These are phyloP conservation scores for Candida sp. DNA, from an alignment of 1,139 yeast genomes.

Conservation along the genomic window DNA sequence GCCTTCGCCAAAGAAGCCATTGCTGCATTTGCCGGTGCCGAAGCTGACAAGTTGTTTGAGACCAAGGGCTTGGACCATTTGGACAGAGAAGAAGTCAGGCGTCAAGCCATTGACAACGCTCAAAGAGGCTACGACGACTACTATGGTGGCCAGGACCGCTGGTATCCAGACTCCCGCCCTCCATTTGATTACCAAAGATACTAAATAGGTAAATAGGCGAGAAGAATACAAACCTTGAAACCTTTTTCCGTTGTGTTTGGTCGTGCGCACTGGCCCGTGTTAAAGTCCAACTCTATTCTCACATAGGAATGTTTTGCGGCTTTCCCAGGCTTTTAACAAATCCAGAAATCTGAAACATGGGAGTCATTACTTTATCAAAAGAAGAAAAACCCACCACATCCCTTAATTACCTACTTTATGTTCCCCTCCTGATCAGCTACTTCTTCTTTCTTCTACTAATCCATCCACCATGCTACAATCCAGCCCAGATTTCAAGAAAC, in stretches of 20 bases:
- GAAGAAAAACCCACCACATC: not conserved
- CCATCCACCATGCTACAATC: conserved; percentile 6
- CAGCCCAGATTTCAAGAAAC: conserved; percentile 2
- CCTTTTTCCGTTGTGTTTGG: too few relatives aligned
- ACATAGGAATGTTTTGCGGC: conserved; percentile 3
- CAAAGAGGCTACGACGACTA: conserved; percentile 27
- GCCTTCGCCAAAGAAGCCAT: conserved; percentile 33
- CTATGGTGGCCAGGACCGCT: conserved; percentile 29
- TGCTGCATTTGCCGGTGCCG: conserved; percentile 36
- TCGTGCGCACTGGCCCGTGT: not conserved
- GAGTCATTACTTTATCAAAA: not conserved
- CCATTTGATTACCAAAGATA: conserved; percentile 11
- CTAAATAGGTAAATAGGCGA: too few relatives aligned
- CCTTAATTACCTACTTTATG: too few relatives aligned
- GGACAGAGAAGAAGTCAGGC: conserved; percentile 28
- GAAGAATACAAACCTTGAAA: too few relatives aligned
- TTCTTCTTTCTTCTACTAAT: not conserved
- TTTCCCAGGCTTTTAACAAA: not conserved
- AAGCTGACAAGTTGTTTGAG: conserved; percentile 37
- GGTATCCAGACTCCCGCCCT: conserved; percentile 33
- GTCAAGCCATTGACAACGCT: conserved; percentile 27
- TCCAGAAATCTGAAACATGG: conserved; percentile 6
- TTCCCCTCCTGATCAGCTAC: not conserved
- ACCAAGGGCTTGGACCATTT: conserved; percentile 38
- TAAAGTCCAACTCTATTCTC: not conserved